Percentiles rank a stretch among this genome's conserved stretches.
phyloP scores from a whole-genome alignment of 176 grass and related monocot genomes.

The Oryza coarctata region DNA sequence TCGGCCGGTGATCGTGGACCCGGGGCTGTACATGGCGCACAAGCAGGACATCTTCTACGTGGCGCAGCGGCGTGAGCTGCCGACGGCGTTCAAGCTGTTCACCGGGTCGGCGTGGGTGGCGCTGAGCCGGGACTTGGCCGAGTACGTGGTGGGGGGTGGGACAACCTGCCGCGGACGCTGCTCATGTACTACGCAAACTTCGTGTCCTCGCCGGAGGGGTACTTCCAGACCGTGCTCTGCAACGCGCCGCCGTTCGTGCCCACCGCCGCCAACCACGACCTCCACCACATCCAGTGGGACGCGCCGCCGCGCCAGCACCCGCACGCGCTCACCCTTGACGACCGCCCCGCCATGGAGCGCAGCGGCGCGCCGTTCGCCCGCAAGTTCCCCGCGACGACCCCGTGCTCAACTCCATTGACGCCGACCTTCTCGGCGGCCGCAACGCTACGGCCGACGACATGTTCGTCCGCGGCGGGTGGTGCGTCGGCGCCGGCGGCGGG shows the following conservation, averaged over 20 bases:
- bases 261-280: constrained; percentile 88
- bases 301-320: constrained; percentile 85
- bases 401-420: constrained; percentile 56
- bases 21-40: constrained; percentile 55
- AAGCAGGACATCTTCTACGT: constrained; percentile 85
- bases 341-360: constrained; percentile 45
- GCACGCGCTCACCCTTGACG: constrained; percentile 48
- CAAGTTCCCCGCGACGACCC: constrained; percentile 59
- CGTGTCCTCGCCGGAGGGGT: constrained; percentile 87
- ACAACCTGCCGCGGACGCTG: constrained; percentile 85
- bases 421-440: constrained; percentile 31
- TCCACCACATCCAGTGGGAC: constrained; percentile 96
- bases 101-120: constrained; percentile 91
- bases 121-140: constrained; percentile 64
- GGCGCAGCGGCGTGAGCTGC: constrained; percentile 46
- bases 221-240: constrained; percentile 96
- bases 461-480: constrained; percentile 48
- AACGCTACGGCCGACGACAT: not conserved
- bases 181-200: constrained; percentile 99
- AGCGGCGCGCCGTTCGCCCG: constrained; percentile 59
- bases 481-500: not conserved
- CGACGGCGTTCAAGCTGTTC: constrained; percentile 82
- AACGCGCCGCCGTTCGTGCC: constrained; percentile 61
- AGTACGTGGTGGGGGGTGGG: constrained; percentile 93
- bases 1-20: constrained; percentile 73